Conservation (phyloP, 2,329 filamentous ascomycete genomes). For the Diaporthe citriasiana region DNA sequence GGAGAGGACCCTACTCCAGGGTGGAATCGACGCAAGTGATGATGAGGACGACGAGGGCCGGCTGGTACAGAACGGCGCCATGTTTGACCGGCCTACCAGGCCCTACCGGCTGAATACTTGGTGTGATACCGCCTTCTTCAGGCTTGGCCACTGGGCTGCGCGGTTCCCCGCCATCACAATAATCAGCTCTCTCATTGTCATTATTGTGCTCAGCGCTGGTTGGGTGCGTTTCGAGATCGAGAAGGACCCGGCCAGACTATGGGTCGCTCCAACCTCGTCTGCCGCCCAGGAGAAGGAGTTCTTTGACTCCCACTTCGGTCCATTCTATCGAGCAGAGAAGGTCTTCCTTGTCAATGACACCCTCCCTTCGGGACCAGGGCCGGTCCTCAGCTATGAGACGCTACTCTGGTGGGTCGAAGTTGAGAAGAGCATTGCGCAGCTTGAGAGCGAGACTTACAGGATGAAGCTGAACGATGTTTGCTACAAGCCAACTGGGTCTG, state of each 20-base stretch:
- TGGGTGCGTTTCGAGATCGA: constrained; percentile 94
- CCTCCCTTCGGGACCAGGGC: constrained; percentile 71
- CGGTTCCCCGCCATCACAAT: constrained; percentile 90
- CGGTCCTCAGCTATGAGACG: constrained; percentile 90
- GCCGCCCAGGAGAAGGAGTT: constrained; percentile 94
- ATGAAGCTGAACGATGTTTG: constrained; percentile 87
- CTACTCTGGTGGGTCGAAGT: constrained; percentile 95
- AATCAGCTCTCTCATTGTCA: constrained; percentile 77
- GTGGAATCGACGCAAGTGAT: constrained; percentile 78
- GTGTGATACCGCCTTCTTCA: constrained; percentile 84
- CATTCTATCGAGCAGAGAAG: constrained; percentile 95
- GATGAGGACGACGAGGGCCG: constrained; percentile 92
- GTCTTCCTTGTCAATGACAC: constrained; percentile 94
- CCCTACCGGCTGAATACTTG: constrained; percentile 88
- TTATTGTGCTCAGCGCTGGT: constrained; percentile 85
- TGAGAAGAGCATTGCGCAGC: constrained; percentile 80
- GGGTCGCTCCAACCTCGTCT: constrained; percentile 94
- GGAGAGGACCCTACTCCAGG: constrained; percentile 84
- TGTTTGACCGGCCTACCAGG: constrained; percentile 83
- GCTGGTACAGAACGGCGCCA: constrained; percentile 80
- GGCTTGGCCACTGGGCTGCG: constrained; percentile 84
- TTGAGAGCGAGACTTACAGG: constrained; percentile 78
- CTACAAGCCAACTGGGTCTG: constrained; percentile 91
- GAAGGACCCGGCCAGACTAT: constrained; percentile 88
- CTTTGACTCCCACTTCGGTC: constrained; percentile 93